These are phyloP conservation scores for Podospora pseudopauciseta DNA, from an alignment of 495 filamentous ascomycete species.

Conservation along the genomic window DNA sequence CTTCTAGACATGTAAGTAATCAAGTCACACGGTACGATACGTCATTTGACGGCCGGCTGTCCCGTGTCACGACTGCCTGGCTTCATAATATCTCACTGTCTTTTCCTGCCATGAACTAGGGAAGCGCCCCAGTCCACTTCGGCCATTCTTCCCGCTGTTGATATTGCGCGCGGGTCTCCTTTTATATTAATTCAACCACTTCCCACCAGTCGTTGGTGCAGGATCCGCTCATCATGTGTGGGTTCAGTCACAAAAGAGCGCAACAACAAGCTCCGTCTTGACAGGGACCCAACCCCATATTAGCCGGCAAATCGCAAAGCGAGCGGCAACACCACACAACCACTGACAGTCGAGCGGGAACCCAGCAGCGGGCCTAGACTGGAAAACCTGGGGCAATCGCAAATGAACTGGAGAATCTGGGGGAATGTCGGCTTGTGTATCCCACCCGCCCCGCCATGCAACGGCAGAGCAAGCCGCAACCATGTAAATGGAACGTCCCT, in stretches of 20 bases:
- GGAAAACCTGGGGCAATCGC: conserved; percentile 5
- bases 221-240: conserved; percentile 2
- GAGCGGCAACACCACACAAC: background rate
- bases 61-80: too few species aligned
- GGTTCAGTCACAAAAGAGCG: background rate
- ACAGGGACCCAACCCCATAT: background rate
- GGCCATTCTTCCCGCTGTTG: background rate
- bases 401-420: conserved; percentile 1
- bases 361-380: conserved; percentile 3
- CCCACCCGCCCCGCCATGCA: background rate
- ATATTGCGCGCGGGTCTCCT: background rate
- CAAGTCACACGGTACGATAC: background rate
- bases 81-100: background rate
- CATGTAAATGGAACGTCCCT: background rate
- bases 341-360: background rate
- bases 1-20: background rate
- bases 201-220: conserved; percentile 4
- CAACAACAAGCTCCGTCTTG: conserved; percentile 5
- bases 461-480: background rate
- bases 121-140: background rate
- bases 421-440: conserved; percentile 7
- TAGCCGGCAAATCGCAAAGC: conserved; percentile 2
- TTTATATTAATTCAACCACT: background rate
- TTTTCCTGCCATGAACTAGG: background rate
- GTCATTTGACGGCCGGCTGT: background rate